Conservation (phyloP, 306 rosid species). For the Malus domestica region DNA sequence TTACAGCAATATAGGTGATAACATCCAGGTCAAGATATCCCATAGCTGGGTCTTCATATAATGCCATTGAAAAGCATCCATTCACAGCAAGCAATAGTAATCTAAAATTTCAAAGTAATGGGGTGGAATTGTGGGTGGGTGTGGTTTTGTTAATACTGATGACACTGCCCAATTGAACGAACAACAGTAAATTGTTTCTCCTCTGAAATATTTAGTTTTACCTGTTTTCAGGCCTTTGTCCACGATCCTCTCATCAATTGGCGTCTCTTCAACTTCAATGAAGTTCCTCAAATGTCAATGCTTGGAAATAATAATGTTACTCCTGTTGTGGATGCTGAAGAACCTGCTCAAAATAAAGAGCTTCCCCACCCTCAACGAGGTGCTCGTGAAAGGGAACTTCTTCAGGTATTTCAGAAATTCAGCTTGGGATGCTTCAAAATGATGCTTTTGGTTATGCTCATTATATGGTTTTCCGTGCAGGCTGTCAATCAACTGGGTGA, state of each 20-base stretch:
- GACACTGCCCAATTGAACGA: not conserved
- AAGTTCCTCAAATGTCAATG: conserved; percentile 91
- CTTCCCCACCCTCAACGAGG: conserved; percentile 92
- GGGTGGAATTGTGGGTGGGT: not conserved
- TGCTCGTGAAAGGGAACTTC: conserved; percentile 93
- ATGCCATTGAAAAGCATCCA: not conserved
- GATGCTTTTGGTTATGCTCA: conserved; percentile 15
- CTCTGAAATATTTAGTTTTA: not conserved
- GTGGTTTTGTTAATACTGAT: not conserved
- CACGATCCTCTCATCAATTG: conserved; percentile 97
- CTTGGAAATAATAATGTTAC: conserved; percentile 56
- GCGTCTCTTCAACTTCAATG: conserved; percentile 99
- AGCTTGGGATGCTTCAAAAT: conserved; percentile 8
- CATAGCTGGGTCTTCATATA: not conserved
- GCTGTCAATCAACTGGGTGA: conserved; percentile 98
- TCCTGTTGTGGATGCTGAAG: conserved; percentile 69
- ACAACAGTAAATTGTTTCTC: not conserved
- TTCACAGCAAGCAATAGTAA: not conserved
- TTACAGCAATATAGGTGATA: not conserved
- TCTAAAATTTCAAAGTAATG: not conserved
- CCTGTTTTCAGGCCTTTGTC: conserved; percentile 77
- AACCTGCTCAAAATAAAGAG: conserved; percentile 60
- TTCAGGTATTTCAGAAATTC: conserved; percentile 54
- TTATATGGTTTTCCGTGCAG: conserved; percentile 32
- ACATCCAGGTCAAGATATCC: not conserved